phyloP scores from a whole-genome alignment of 2,329 filamentous ascomycete genomes.

The Sporothrix dimorphospora region DNA sequence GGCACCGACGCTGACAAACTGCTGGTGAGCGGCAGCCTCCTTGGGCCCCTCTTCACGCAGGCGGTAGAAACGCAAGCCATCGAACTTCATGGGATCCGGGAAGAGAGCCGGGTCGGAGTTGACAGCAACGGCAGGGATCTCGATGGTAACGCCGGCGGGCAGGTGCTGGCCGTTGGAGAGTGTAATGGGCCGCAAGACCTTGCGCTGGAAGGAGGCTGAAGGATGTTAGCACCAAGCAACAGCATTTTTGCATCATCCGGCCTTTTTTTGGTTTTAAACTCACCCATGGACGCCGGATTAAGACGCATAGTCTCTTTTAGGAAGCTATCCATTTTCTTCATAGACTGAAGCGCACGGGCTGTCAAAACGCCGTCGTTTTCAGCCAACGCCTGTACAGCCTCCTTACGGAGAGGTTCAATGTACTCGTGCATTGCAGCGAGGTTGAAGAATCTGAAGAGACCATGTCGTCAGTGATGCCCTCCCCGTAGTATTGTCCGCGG shows the following conservation, averaged over 20 bases:
- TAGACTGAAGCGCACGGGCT: conserved; percentile 38
- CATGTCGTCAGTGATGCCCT: too few species aligned
- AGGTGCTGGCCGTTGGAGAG: conserved; percentile 59
- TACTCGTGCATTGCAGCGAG: conserved; percentile 55
- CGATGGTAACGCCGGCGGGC: conserved; percentile 49
- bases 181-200: conserved; percentile 49
- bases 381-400: conserved; percentile 48
- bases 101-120: conserved; percentile 45
- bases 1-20: conserved; percentile 46
- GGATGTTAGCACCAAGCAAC: not conserved
- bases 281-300: conserved; percentile 31
- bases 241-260: too few species aligned
- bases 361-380: conserved; percentile 41
- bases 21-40: conserved; percentile 37
- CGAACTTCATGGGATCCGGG: conserved; percentile 44
- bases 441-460: conserved; percentile 51
- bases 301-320: conserved; percentile 41
- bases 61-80: conserved; percentile 46
- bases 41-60: conserved; percentile 37
- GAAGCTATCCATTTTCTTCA: conserved; percentile 43
- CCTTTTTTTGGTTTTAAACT: not conserved
- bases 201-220: conserved; percentile 52
- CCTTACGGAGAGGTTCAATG: conserved; percentile 54
- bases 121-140: conserved; percentile 46
- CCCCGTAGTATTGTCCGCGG: too few species aligned